Evolutionary conservation across 2,329 filamentous ascomycete genomes (phyloP), one percentile per base, ranked within the genome.

Genomic region (Knoxdaviesia proteae): DNA sequence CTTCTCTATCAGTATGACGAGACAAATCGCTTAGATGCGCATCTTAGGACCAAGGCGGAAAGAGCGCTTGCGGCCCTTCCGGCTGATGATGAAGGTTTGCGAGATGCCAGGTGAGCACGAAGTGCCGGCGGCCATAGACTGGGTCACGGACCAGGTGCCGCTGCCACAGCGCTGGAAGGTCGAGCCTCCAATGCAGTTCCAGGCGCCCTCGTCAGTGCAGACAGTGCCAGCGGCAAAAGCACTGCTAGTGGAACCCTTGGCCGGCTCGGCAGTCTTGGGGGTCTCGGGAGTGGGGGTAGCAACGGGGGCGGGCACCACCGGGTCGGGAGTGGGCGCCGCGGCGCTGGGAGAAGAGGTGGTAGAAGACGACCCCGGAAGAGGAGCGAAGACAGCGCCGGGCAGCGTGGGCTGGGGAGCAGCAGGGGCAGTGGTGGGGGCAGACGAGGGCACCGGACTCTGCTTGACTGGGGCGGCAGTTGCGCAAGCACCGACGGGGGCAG

Each of bases 131-230:
- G 70, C 62, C 8, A 74, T 49, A 0, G 47, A 37, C 46, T 62
- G 60, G 2, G 54, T 44, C 0, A 55, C 50, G 3, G 68, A 67
- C 70, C 70, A 74, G 0, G 48, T 35, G 6, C 70, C 69, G 3
- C 61, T 64, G 6, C 61, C 70, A 45, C 70, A 74, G 40, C 67
- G 68, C 54, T 74, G 69, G 62, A 63, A 74, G 0, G 61, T 60
- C 1, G 52, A 57, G 9, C 68, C 67, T 0, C 52, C 57, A 6
- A 72, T 56, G 48, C 70, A 74, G 58, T 71, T 71, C 64, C 65
- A 74, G 7, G 54, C 52, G 1, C 69, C 70, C 39, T 71, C 67
- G 1, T 48, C 39, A 6, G 60, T 49, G 54, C 69, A 74, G 0
- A 63, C 56, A 11, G 62, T 53, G 35, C 68, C 68, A 5, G 54